Conservation (phyloP, 805 yeast genomes). For the Candida caryicola region DNA sequence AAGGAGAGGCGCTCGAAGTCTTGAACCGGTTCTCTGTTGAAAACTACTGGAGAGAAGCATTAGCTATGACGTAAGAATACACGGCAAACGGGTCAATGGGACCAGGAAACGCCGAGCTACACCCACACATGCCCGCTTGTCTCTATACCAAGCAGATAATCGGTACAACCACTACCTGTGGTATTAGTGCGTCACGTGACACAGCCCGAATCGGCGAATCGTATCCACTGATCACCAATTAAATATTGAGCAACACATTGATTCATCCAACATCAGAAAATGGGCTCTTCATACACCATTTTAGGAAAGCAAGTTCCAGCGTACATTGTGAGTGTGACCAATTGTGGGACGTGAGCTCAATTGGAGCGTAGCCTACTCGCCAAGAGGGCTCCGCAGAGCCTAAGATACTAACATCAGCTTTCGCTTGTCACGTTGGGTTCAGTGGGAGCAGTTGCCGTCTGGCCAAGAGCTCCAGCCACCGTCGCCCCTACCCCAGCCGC, state of each 20-base stretch:
- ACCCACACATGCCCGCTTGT: too few species aligned
- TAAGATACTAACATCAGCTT: conserved; percentile 29
- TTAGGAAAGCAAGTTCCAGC: conserved; percentile 46
- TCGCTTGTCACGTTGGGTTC: conserved; percentile 40
- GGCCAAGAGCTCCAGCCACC: conserved; percentile 32
- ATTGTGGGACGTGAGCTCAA: too few species aligned
- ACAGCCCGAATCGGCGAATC: too few species aligned
- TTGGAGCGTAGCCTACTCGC: not conserved
- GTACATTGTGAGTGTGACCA: conserved; percentile 37
- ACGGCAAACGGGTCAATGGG: too few species aligned
- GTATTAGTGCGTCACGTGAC: too few species aligned
- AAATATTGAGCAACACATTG: not conserved
- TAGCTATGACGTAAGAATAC: not conserved
- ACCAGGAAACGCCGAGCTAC: too few species aligned
- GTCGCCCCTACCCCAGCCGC: conserved; percentile 19
- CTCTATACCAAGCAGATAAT: too few species aligned
- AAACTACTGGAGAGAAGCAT: conserved; percentile 51
- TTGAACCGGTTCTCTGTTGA: conserved; percentile 53
- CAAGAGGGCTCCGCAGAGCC: conserved; percentile 1
- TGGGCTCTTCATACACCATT: conserved; percentile 43
- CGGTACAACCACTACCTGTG: too few species aligned
- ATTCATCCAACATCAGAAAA: conserved; percentile 11
- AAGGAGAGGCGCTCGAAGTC: conserved; percentile 48
- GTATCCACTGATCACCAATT: not conserved
- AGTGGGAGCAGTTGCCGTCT: conserved; percentile 35